phyloP scores from a whole-genome alignment of 1,284 basidiomycete species.

The Cutaneotrichosporon arboriforme region DNA sequence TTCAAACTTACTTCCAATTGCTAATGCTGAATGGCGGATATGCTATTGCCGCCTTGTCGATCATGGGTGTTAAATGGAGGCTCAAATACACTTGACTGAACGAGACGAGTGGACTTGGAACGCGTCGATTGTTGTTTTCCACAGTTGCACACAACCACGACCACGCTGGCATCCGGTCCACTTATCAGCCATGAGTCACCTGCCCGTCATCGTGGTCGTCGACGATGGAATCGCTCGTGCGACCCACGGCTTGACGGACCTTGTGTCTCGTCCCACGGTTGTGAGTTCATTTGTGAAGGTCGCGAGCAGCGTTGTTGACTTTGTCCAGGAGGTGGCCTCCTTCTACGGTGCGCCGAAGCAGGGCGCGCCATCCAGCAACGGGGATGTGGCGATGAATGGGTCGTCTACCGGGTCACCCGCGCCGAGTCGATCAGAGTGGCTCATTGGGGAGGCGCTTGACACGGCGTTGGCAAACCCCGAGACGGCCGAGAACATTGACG shows the following conservation, averaged over 20 bases:
- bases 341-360: constrained; percentile 33
- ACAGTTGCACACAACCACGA: neutral
- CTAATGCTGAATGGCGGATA: too few species aligned
- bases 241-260: constrained; percentile 31
- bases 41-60: too few species aligned
- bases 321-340: constrained; percentile 23
- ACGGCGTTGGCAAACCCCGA: constrained; percentile 62
- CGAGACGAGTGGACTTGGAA: too few species aligned
- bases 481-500: constrained; percentile 58
- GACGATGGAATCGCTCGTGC: constrained; percentile 37
- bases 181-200: constrained; percentile 7
- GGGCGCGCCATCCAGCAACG: neutral
- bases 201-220: constrained; percentile 34
- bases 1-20: too few species aligned
- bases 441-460: constrained; percentile 75
- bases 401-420: neutral
- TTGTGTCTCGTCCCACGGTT: constrained; percentile 29
- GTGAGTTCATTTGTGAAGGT: constrained; percentile 18
- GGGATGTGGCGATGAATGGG: constrained; percentile 13
- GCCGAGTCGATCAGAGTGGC: constrained; percentile 61
- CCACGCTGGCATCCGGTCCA: neutral
- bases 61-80: too few species aligned
- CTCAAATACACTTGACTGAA: too few species aligned
- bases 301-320: neutral
- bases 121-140: neutral